phyloP scores from a whole-genome alignment of 495 filamentous ascomycete genomes.

The Mycothermus thermophilus region DNA sequence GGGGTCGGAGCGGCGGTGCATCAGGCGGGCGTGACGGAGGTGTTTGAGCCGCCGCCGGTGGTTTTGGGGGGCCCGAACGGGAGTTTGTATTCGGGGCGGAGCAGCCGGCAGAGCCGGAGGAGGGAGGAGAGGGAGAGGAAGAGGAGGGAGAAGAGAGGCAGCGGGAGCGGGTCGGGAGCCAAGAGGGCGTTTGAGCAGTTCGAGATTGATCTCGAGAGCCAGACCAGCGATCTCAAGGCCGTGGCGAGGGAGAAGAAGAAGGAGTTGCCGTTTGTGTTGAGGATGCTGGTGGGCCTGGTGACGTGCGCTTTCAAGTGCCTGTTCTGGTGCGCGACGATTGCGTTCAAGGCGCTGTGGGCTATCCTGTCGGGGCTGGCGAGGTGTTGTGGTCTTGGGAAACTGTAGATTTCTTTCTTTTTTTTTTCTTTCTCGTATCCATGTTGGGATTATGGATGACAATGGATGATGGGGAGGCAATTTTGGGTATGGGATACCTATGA shows the following conservation, averaged over 20 bases:
- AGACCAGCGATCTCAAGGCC: conserved; percentile 28
- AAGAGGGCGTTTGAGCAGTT: conserved; percentile 36
- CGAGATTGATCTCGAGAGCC: conserved; percentile 43
- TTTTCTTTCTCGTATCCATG: too few species aligned
- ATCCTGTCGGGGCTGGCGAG: conserved; percentile 24
- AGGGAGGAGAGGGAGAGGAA: conserved; percentile 10
- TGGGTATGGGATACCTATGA: too few species aligned
- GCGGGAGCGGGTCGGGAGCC: conserved; percentile 4
- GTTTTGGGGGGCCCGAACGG: conserved; percentile 12
- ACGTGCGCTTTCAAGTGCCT: conserved; percentile 31
- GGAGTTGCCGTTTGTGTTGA: conserved; percentile 25
- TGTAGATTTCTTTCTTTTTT: conserved; percentile 16
- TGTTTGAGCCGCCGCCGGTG: conserved; percentile 39
- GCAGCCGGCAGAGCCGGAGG: conserved; percentile 16
- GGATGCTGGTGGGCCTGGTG: conserved; percentile 27
- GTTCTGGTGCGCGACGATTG: conserved; percentile 32
- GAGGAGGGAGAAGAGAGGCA: conserved; percentile 13
- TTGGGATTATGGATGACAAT: too few species aligned
- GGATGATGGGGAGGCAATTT: too few species aligned
- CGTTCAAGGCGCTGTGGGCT: conserved; percentile 28
- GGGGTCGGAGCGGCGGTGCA: not conserved
- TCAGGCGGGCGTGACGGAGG: conserved; percentile 21
- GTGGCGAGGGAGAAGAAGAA: conserved; percentile 23
- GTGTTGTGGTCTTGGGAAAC: conserved; percentile 27
- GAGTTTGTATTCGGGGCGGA: conserved; percentile 6